Base-by-base conservation (phyloP, 495 filamentous ascomycete species). In the Symbiotaphrina buchneri region DNA sequence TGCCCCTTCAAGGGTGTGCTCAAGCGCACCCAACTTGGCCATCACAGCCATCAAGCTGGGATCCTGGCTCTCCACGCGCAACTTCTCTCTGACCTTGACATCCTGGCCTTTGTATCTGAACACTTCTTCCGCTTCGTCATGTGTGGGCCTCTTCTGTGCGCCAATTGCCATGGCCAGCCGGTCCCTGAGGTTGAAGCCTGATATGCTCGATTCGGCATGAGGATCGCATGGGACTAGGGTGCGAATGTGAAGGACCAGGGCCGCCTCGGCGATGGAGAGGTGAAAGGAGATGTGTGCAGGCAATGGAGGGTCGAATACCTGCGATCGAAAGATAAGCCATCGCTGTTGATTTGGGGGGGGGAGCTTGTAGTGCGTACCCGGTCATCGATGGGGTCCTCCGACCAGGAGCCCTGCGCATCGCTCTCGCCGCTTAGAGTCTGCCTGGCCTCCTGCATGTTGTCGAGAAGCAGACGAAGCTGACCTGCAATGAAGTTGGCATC, bases 11-110 rank as follows among this genome's bases (percentile, higher is more conserved):
- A 94, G 58, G 32, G 66, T 66, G 43, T 84, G 69, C 31, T 81
- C 74, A 34, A 95, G 47, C 14, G 79, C 80, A 18, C 62, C 71
- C 51, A 97, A 48, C 53, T 97, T 97, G 3, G 81, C 75, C 55
- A 78, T 73, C 10, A 84, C 58, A n/a, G 74, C 68, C 53, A 97
- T 65, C 38, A 97, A 40, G 45, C 71, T 80, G 19, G 87, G 90
- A 45, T 97, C 87, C 33, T 83, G 78, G 34, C 70, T 84, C 54
- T 93, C 87, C 4, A 95, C 79, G 18, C 69, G 63, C 6, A 97
- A 65, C 48, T 93, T 92, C 42, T 95, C 87, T 38, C 64, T 70
- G 13, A 97, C 90, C 26, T 61, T 68, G 0, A 94, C 84, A 27
- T 84, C 74, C 29, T 67, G 56, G 0, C 68, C 72, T n/a, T 53